These are phyloP conservation scores for Botrytis fabae DNA, from an alignment of 2,329 filamentous ascomycete genomes.

Conservation along the genomic window DNA sequence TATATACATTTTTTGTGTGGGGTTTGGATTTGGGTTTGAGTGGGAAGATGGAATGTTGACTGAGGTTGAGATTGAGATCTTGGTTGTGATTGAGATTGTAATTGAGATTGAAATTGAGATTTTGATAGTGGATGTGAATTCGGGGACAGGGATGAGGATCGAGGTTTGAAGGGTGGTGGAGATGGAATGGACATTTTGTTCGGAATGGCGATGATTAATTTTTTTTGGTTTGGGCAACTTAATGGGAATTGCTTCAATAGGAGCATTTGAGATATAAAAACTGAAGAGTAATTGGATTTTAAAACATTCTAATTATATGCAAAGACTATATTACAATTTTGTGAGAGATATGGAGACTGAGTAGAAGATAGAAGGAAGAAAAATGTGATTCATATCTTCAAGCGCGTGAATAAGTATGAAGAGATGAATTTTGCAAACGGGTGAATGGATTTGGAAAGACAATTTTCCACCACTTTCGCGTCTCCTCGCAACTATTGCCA, in stretches of 20 bases:
- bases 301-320: background rate
- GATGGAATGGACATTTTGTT: background rate
- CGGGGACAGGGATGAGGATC: background rate
- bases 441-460: background rate
- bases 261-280: background rate
- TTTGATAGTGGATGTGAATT: too few relatives aligned
- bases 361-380: background rate
- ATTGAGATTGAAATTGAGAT: too few relatives aligned
- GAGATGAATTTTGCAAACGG: background rate
- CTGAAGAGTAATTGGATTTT: too few relatives aligned
- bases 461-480: background rate
- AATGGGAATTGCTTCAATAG: background rate
- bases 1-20: background rate
- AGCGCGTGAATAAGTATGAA: too few relatives aligned
- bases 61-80: background rate
- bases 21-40: background rate
- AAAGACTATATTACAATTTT: background rate
- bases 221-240: background rate
- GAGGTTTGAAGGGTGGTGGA: background rate
- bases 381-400: background rate
- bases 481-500: accelerated
- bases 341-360: too few relatives aligned
- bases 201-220: background rate
- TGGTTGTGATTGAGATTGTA: background rate
- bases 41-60: background rate